A percentile compares a stretch with the other conserved stretches of the same genome.
Conservation (phyloP, 345 rosid species). For the Salix viminalis region DNA sequence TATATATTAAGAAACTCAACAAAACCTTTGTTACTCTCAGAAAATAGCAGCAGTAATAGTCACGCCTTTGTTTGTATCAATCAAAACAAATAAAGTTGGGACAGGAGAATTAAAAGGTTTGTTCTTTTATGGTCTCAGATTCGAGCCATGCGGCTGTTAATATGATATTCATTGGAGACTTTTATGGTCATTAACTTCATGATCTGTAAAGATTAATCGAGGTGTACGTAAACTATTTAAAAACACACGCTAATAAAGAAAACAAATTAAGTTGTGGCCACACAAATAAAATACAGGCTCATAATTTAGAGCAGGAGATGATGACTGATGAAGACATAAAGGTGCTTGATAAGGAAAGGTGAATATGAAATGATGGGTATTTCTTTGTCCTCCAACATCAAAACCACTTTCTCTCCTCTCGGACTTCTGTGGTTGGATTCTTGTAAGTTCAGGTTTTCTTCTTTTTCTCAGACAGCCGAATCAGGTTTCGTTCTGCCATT, state of each 20-base stretch:
- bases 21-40: neutral
- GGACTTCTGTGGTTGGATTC: slow-evolving; percentile 25
- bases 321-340: slow-evolving; percentile 52
- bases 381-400: slow-evolving; percentile 28
- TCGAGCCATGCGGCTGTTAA: too few species aligned
- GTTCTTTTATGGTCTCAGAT: too few species aligned
- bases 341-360: slow-evolving; percentile 37
- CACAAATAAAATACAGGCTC: neutral
- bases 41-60: neutral
- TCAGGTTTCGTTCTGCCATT: neutral
- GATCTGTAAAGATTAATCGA: too few species aligned
- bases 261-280: slow-evolving; percentile 5
- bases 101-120: too few species aligned
- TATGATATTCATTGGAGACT: too few species aligned
- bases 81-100: slow-evolving; percentile 12
- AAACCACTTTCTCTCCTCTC: slow-evolving; percentile 25
- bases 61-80: slow-evolving; percentile 18
- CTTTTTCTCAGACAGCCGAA: slow-evolving; percentile 2
- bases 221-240: rapidly evolving
- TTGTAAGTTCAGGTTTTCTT: slow-evolving; percentile 13
- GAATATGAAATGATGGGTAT: slow-evolving; percentile 20
- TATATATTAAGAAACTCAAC: neutral
- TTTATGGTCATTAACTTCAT: too few species aligned
- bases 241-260: too few species aligned
- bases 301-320: slow-evolving; percentile 12